Percentiles rank a stretch among this genome's conserved stretches.
These are phyloP conservation scores for Guyanaporus albipodus DNA, from an alignment of 768 basidiomycete species.

Conservation along the genomic window DNA sequence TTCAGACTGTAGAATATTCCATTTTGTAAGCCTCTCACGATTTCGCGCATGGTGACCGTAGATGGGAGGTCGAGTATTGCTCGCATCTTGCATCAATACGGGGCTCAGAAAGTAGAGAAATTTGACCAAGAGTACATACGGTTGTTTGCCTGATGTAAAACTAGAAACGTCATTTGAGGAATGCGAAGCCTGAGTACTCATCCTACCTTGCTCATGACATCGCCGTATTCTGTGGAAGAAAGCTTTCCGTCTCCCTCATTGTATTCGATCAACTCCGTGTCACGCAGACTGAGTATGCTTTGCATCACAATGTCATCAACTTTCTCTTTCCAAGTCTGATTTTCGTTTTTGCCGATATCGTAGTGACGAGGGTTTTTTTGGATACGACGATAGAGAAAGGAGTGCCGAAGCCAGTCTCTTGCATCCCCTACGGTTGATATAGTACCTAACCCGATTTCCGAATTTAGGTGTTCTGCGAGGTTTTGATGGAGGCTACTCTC, in stretches of 20 bases:
- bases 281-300: constrained; percentile 55
- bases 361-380: constrained; percentile 82
- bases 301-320: constrained; percentile 72
- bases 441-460: constrained; percentile 85
- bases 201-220: constrained; percentile 84
- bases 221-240: constrained; percentile 68
- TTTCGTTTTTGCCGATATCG: constrained; percentile 50
- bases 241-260: constrained; percentile 42
- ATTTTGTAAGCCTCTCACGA: constrained; percentile 44
- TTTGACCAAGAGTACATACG: constrained; percentile 33
- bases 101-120: neutral
- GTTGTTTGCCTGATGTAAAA: constrained; percentile 73
- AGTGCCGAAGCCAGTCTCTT: constrained; percentile 76
- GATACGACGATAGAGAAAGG: constrained; percentile 86
- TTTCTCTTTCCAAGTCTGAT: constrained; percentile 64
- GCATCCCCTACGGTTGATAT: constrained; percentile 69
- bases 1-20: constrained; percentile 2
- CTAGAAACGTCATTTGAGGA: constrained; percentile 35
- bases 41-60: constrained; percentile 55
- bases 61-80: constrained; percentile 57
- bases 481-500: constrained; percentile 85
- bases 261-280: constrained; percentile 56
- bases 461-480: constrained; percentile 88
- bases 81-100: constrained; percentile 51
- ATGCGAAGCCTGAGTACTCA: neutral